Evolutionary conservation across 805 yeast genomes (phyloP), one percentile per base, ranked within the genome.

Genomic region (Lipomyces sp.): DNA sequence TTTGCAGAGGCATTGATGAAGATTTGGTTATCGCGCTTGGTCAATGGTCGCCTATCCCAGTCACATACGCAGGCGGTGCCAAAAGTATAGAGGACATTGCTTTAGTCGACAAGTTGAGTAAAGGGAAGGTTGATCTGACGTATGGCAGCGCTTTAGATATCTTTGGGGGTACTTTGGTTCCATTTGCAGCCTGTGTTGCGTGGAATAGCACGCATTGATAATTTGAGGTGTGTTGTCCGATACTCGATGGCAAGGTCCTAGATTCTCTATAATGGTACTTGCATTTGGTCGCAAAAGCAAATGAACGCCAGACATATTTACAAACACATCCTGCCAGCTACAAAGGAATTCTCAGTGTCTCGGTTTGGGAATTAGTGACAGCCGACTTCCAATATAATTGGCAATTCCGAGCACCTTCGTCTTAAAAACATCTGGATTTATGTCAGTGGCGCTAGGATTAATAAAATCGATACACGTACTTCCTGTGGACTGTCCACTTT

Each of bases 21-120:
- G 84, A 86, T 18, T 80, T 95, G 54, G 98, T 95, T 4, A 64
- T 66, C 34, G 83, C 83, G 64, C 80, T 95, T 53, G 92, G 92
- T 30, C 86, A 88, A 71, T 95, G 98, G 98, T 77, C 81, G 18
- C 85, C 83, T 34, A 82, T 90, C 1, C 92, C 90, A 42, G 86
- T 91, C 3, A 97, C 94, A 1, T 95, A 95, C 77, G 99, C 99
- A 37, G 99, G 99, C 13, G 99, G 99, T 2, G 99, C 98, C 33
- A 88, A 86, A 73, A 84, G 85, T 75, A 75, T 90, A 0, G 76
- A 78, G 0, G 99, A 95, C 75, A 82, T 95, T 69, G 81, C 79
- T 4, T 79, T 83, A 33, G 98, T 95, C 2, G 77, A 86, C 8
- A 67, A 76, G 55, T 79, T 95, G 73, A 91, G 97, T 75, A 74